Percentiles rank a stretch among this genome's conserved stretches.
Conservation (phyloP, 164 flowering plant species). For the Umbilicus rupestris region DNA sequence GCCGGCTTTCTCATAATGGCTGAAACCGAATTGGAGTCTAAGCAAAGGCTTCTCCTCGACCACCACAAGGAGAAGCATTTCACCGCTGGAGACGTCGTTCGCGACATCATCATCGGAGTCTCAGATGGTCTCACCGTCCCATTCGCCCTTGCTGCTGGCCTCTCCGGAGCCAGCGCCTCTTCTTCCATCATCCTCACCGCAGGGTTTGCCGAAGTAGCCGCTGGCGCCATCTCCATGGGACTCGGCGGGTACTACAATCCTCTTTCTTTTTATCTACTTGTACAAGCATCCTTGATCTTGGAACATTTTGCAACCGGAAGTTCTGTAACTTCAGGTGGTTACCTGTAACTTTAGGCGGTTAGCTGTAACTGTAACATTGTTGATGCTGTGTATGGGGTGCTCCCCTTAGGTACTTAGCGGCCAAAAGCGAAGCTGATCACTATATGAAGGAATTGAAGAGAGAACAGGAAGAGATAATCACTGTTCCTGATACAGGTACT, state of each 20-base stretch:
- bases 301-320: not conserved
- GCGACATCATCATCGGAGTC: conserved; percentile 90
- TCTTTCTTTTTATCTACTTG: not conserved
- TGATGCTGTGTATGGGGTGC: not conserved
- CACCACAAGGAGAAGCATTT: conserved; percentile 78
- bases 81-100: conserved; percentile 75
- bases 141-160: conserved; percentile 89
- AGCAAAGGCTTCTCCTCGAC: conserved; percentile 31
- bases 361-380: not conserved
- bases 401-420: conserved; percentile 61
- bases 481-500: conserved; percentile 76
- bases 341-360: not conserved
- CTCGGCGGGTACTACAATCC: conserved; percentile 59
- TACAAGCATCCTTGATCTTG: too few relatives aligned
- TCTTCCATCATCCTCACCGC: conserved; percentile 83
- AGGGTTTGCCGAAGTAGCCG: conserved; percentile 94
- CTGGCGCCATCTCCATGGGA: conserved; percentile 97
- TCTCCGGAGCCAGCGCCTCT: conserved; percentile 73
- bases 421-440: conserved; percentile 92
- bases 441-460: conserved; percentile 67
- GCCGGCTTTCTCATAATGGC: too few relatives aligned
- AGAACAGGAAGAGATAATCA: conserved; percentile 74
- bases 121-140: conserved; percentile 96
- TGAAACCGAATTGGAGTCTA: conserved; percentile 12
- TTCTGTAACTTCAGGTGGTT: not conserved